A percentile compares a stretch with the other conserved stretches of the same genome.
Evolutionary conservation across 2,329 filamentous ascomycete species (phyloP).

Genomic region (Ustilaginoidea virens): DNA sequence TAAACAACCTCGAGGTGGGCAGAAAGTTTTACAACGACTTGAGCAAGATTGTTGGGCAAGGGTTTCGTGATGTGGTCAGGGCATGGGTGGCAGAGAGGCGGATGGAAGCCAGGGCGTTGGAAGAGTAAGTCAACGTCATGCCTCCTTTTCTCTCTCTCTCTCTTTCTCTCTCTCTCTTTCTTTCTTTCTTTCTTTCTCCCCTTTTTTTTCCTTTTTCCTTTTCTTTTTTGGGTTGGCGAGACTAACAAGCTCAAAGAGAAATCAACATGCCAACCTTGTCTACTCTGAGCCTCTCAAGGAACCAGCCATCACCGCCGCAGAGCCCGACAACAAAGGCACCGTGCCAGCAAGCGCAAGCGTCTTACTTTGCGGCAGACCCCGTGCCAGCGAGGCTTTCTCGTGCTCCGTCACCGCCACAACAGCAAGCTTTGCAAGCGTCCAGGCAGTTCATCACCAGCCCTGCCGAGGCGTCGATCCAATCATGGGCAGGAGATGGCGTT

Average conservation of each 20-base stretch:
- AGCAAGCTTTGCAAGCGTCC: slow-evolving; percentile 12
- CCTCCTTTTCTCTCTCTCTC: neutral
- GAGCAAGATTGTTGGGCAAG: slow-evolving; percentile 62
- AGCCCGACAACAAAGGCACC: slow-evolving; percentile 3
- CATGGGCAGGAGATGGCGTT: slow-evolving; percentile 41
- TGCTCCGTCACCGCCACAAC: slow-evolving; percentile 4
- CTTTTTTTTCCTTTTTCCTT: too few species aligned
- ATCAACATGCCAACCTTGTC: slow-evolving; percentile 35
- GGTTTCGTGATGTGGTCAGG: slow-evolving; percentile 65
- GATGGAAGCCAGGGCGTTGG: slow-evolving; percentile 63
- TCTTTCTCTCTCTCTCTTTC: too few species aligned
- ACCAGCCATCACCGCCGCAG: slow-evolving; percentile 8
- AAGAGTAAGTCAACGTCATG: slow-evolving; percentile 40
- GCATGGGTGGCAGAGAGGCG: slow-evolving; percentile 69
- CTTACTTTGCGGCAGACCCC: slow-evolving; percentile 6
- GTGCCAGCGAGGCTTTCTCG: slow-evolving; percentile 1
- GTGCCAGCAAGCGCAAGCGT: slow-evolving; percentile 6
- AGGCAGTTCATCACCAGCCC: slow-evolving; percentile 12
- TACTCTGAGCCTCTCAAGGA: slow-evolving; percentile 23
- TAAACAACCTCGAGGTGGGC: slow-evolving; percentile 79
- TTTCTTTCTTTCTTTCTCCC: too few species aligned
- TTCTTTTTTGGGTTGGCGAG: neutral
- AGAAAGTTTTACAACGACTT: slow-evolving; percentile 97
- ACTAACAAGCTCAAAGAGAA: slow-evolving; percentile 21
- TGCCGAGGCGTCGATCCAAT: slow-evolving; percentile 39